phyloP scores from a whole-genome alignment of 345 rosid genomes.

The Combretum micranthum region DNA sequence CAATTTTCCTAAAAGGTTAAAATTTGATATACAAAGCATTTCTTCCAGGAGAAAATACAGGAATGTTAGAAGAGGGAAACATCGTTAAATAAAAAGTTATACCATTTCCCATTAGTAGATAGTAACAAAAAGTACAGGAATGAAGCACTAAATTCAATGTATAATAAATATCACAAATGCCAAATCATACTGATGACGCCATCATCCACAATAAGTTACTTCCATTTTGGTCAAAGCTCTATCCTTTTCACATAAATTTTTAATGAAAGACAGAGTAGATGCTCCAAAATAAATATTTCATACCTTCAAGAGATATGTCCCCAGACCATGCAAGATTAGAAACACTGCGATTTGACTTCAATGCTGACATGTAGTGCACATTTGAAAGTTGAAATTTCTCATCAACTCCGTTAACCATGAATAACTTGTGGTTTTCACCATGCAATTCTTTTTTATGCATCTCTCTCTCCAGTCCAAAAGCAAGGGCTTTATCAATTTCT shows the following conservation, averaged over 20 bases:
- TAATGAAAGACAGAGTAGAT: not conserved
- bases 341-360: conserved; percentile 51
- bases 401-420: conserved; percentile 40
- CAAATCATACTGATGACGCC: too few relatives aligned
- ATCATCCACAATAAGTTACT: too few relatives aligned
- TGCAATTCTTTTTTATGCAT: conserved; percentile 42
- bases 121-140: too few relatives aligned
- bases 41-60: too few relatives aligned
- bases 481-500: conserved; percentile 88
- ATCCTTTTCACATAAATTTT: not conserved
- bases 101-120: too few relatives aligned
- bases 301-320: conserved; percentile 86
- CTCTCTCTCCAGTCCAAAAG: conserved; percentile 81
- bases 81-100: too few relatives aligned
- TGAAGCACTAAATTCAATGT: too few relatives aligned
- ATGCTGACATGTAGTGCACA: conserved; percentile 59
- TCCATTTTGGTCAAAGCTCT: too few relatives aligned
- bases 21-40: too few relatives aligned
- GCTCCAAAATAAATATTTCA: conserved; percentile 6
- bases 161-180: too few relatives aligned
- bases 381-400: conserved; percentile 32
- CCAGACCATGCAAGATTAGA: conserved; percentile 72
- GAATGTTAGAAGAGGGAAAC: too few relatives aligned
- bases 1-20: too few relatives aligned
- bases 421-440: conserved; percentile 51